phyloP scores from a whole-genome alignment of 768 basidiomycete species.

The Pleurotus cornucopiae region DNA sequence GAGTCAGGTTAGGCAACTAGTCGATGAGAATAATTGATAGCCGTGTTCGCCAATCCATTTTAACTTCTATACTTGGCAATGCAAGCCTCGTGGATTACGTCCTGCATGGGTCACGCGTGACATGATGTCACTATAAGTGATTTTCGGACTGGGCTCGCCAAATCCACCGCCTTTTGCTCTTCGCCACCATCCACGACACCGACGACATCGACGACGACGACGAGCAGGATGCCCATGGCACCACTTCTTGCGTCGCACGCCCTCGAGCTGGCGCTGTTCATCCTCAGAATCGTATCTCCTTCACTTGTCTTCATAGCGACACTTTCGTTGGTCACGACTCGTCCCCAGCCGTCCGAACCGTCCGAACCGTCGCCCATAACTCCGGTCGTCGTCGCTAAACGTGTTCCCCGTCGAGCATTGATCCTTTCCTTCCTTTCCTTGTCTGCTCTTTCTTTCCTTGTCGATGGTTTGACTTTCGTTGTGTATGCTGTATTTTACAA shows the following conservation, averaged over 20 bases:
- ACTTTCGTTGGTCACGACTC: constrained; percentile 53
- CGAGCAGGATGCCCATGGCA: constrained; percentile 22
- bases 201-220: constrained; percentile 17
- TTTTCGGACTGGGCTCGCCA: constrained; percentile 5
- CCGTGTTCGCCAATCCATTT: not conserved
- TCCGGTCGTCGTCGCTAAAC: constrained; percentile 68
- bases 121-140: constrained; percentile 4
- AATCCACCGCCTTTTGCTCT: constrained; percentile 1
- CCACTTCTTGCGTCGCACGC: constrained; percentile 21
- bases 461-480: constrained; percentile 74
- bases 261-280: constrained; percentile 37
- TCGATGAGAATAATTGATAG: not conserved
- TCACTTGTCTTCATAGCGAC: constrained; percentile 58
- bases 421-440: constrained; percentile 74
- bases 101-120: constrained; percentile 2
- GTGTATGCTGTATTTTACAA: constrained; percentile 60
- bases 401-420: constrained; percentile 68
- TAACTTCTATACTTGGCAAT: constrained; percentile 2
- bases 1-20: not conserved
- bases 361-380: constrained; percentile 64
- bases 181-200: constrained; percentile 6
- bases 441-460: constrained; percentile 65
- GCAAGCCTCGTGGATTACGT: constrained; percentile 6
- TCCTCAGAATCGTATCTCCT: constrained; percentile 65
- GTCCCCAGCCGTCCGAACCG: constrained; percentile 32